Base-by-base conservation (phyloP, 2,329 filamentous ascomycete species). In the Aspergillus awamori region DNA sequence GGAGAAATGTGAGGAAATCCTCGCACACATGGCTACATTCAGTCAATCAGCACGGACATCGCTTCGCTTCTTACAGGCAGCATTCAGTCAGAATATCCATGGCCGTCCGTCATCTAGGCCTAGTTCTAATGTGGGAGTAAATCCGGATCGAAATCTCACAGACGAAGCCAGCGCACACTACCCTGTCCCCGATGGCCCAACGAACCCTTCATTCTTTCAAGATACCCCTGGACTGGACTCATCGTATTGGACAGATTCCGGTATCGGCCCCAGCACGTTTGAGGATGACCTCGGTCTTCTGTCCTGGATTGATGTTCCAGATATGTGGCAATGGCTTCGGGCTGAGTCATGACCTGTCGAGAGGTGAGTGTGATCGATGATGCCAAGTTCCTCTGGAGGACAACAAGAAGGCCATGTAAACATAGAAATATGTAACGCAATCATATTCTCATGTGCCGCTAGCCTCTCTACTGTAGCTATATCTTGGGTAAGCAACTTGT, bases 1-100 rank as follows among this genome's bases (percentile, higher is more conserved):
- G 72, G 57, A 58, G 5, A 73, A 73, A 58, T 72, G 69, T 30
- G 70, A 71, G 30, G 59, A 67, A 22, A 65, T 75, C 8, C 63
- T 75, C 0, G 56, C 57, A 7, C 61, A 65, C 30, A 72, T 75
- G 72, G 65, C 68, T 5, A 59, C 64, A 2, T 73, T 73, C 38
- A 72, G 73, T 54, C 39, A 64, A 0, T 75, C 71, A 4, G 71
- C 70, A 5, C 61, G 70, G 8, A 75, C 72, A 41, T 71, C 71
- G 2, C 63, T 75, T 7, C 65, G 66, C 11, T 74, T 75, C 41
- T 60, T 75, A 5, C 69, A 71, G 60, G 58, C 62, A 4, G 57
- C 61, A 2, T 59, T 54, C 26, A 30, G 7, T 26, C 62, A 45
- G 22, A 24, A 20, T 10, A 13, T 22, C 8, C 41, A 24, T 5